Base-by-base conservation (phyloP, 1,284 basidiomycete species). In the Austroboletus rostrupii region DNA sequence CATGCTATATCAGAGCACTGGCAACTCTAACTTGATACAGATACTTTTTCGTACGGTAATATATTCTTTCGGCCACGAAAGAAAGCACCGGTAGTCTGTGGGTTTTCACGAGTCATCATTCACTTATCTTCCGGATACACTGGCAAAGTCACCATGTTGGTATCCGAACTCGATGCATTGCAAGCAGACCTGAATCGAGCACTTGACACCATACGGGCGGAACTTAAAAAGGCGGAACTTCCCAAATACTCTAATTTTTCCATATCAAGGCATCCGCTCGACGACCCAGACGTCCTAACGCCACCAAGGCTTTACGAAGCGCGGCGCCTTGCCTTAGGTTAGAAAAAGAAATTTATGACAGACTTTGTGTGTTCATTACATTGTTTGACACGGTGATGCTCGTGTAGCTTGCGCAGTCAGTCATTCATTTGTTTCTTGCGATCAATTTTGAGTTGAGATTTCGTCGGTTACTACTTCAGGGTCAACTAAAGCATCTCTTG, bases 231-330 rank as follows among this genome's bases (percentile, higher is more conserved):
- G 19, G 45, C 54, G 26, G 36, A 43, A 23, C 43, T 62, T 7
- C 61, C 61, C 3, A 47, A 53, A 16, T 53, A 59, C 16, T 59
- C 61, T 3, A 57, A 42, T 49, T 46, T 41, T 16, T 39, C 52
- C 2, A n/a, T 49, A 11, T 42, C 53, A n/a, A 53, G 51, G 12
- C 62, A 65, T 47, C 62, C 62, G 1, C 51, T 64, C 21, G 62
- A 65, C 32, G 50, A 62, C 37, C 45, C 50, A 16, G 44, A 46
- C 17, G 46, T 53, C 35, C 44, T 58, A 5, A 52, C 57, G 28
- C 49, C 56, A 9, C 50, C 53, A 7, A 36, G 43, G 17, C 45
- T 61, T n/a, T 64, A 57, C 26, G 53, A 57, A 45, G 61, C 62
- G 11, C 49, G 57, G 6, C 47, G 56, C 4, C 45, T 57, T 38